Conservation (phyloP, 768 basidiomycete genomes). For the Rhodotorula diobovata region DNA sequence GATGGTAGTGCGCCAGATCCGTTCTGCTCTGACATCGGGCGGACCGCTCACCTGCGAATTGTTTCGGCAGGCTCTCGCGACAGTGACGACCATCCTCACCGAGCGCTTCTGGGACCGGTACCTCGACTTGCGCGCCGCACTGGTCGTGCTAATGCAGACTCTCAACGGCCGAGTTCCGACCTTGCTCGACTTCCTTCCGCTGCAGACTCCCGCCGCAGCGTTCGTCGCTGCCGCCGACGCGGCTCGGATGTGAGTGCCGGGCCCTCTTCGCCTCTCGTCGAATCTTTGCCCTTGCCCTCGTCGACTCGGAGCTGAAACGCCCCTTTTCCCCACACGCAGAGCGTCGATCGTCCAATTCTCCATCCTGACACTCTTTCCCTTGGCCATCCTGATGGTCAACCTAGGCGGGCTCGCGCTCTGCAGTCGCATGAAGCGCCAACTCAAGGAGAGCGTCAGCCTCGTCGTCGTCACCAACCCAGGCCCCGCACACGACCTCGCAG, state of each 20-base stretch:
- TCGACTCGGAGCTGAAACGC: background rate
- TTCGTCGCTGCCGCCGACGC: too few relatives aligned
- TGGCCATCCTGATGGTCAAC: background rate
- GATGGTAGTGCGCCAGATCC: background rate
- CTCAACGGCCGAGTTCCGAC: background rate
- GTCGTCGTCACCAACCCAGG: too few relatives aligned
- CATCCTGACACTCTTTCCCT: background rate
- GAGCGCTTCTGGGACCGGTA: background rate
- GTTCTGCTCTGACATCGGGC: background rate
- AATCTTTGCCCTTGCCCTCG: too few relatives aligned
- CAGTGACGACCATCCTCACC: background rate
- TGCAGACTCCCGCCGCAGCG: background rate
- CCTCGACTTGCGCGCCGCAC: background rate
- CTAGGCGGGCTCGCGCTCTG: conserved; percentile 4
- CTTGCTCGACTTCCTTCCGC: background rate
- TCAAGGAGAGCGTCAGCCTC: conserved; percentile 3
- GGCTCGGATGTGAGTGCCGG: background rate
- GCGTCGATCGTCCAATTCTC: background rate
- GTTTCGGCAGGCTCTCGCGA: background rate
- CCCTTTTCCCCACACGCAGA: background rate
- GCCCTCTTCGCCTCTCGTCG: background rate
- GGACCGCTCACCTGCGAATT: background rate
- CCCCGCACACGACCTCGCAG: too few relatives aligned
- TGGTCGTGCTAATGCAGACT: background rate
- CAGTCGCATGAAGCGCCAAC: background rate